A percentile compares a stretch with the other conserved stretches of the same genome.
Conservation (phyloP, 2,329 filamentous ascomycete genomes). For the Nemania sp. region DNA sequence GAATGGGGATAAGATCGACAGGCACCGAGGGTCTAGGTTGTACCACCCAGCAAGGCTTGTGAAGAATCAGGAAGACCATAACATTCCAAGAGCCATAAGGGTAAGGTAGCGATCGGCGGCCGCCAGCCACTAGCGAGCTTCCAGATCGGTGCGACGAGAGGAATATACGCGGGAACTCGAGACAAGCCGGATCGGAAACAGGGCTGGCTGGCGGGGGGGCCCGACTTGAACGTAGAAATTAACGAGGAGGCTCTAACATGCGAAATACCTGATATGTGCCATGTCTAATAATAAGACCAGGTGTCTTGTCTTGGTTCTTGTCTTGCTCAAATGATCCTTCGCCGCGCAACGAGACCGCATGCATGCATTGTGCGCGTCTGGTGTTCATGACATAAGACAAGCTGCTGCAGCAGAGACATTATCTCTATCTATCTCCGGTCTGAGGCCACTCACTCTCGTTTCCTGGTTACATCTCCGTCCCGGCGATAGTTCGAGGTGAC, state of each 20-base stretch:
- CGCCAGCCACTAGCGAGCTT: slow-evolving; percentile 19
- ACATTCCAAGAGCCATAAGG: neutral
- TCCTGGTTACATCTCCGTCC: slow-evolving; percentile 20
- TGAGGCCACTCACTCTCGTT: neutral
- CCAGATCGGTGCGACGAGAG: slow-evolving; percentile 27
- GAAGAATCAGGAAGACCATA: slow-evolving; percentile 5
- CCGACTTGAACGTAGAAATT: slow-evolving; percentile 14
- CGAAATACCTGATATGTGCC: neutral
- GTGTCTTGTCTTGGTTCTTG: neutral
- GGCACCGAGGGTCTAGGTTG: slow-evolving; percentile 19
- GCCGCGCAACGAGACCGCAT: neutral
- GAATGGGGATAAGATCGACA: slow-evolving; percentile 27
- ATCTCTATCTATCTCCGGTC: neutral
- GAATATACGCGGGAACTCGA: slow-evolving; percentile 5
- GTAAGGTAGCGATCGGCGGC: slow-evolving; percentile 12
- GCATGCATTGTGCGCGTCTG: neutral
- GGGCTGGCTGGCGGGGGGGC: slow-evolving; percentile 5
- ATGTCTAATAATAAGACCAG: slow-evolving; percentile 24
- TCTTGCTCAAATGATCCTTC: neutral
- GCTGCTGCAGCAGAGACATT: slow-evolving; percentile 9
- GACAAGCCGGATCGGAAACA: slow-evolving; percentile 25
- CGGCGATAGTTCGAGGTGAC: slow-evolving; percentile 1
- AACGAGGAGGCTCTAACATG: slow-evolving; percentile 24
- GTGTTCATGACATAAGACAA: slow-evolving; percentile 8
- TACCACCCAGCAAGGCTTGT: neutral